Percentiles rank a stretch among this genome's conserved stretches.
Evolutionary conservation across 2,329 filamentous ascomycete genomes (phyloP).

Genomic region (Colletotrichum cuscutae): DNA sequence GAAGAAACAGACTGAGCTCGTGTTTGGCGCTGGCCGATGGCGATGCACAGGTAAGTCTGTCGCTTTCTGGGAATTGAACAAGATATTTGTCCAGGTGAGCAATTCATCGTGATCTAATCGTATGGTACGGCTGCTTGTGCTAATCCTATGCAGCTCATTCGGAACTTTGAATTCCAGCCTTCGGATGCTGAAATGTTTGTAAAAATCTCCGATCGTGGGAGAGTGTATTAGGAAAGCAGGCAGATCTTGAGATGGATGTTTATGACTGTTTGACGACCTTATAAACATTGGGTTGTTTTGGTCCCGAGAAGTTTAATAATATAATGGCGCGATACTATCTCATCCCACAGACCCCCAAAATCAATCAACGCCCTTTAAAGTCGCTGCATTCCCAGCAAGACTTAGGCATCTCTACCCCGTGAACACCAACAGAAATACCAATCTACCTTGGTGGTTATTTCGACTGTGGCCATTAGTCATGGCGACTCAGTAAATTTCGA

Average conservation of each 20-base stretch:
- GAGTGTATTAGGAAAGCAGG: neutral
- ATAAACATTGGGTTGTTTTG: rapidly evolving
- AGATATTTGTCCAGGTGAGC: slow-evolving; percentile 53
- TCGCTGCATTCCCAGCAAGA: neutral
- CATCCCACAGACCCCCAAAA: too few species aligned
- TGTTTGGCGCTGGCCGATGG: slow-evolving; percentile 54
- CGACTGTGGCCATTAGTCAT: neutral
- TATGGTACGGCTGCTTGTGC: neutral
- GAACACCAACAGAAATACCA: neutral
- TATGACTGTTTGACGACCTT: neutral
- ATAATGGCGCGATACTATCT: neutral
- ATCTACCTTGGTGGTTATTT: neutral
- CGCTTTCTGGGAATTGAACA: slow-evolving; percentile 55
- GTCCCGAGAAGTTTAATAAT: neutral
- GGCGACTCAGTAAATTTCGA: neutral
- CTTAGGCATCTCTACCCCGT: neutral
- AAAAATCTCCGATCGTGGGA: neutral
- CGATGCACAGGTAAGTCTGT: slow-evolving; percentile 57
- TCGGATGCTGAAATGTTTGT: neutral
- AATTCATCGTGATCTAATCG: neutral
- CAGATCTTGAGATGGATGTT: neutral
- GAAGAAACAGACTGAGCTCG: slow-evolving; percentile 49
- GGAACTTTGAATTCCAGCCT: slow-evolving; percentile 33
- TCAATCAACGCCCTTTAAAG: neutral
- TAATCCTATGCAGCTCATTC: slow-evolving; percentile 24